These are phyloP conservation scores for Stylosanthes scabra DNA, from an alignment of 331 rosid genomes.

Conservation along the genomic window DNA sequence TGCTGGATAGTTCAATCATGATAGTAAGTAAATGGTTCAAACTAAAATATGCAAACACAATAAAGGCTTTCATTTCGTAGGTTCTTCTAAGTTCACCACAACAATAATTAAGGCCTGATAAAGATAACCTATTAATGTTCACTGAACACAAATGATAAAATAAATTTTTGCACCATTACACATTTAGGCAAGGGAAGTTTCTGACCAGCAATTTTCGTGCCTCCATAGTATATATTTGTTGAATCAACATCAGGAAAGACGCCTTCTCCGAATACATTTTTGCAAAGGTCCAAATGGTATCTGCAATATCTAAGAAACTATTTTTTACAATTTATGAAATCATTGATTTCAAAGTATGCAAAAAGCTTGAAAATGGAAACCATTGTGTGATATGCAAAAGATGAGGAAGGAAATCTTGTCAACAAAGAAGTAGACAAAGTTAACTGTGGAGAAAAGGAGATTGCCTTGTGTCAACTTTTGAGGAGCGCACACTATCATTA, in stretches of 20 bases:
- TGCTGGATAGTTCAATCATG: background rate
- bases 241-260: conserved; percentile 76
- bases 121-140: background rate
- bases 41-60: background rate
- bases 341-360: conserved; percentile 22
- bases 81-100: background rate
- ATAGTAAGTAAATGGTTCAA: background rate
- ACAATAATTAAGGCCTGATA: conserved; percentile 17
- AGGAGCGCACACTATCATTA: conserved; percentile 85
- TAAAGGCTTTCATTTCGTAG: conserved; percentile 1
- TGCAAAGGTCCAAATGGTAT: conserved; percentile 96
- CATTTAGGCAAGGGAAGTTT: conserved; percentile 17
- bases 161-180: conserved; percentile 4
- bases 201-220: conserved; percentile 79
- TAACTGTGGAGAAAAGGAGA: conserved; percentile 35
- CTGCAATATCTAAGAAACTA: conserved; percentile 52
- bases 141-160: conserved; percentile 2
- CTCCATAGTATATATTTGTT: conserved; percentile 87
- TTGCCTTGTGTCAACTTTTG: conserved; percentile 76
- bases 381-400: conserved; percentile 15
- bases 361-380: conserved; percentile 16
- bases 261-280: conserved; percentile 89
- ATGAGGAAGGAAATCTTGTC: background rate
- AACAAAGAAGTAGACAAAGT: conserved; percentile 5
- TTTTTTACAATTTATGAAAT: background rate